Conservation (phyloP, 257 asterid species). For the Solanum tacnaense region DNA sequence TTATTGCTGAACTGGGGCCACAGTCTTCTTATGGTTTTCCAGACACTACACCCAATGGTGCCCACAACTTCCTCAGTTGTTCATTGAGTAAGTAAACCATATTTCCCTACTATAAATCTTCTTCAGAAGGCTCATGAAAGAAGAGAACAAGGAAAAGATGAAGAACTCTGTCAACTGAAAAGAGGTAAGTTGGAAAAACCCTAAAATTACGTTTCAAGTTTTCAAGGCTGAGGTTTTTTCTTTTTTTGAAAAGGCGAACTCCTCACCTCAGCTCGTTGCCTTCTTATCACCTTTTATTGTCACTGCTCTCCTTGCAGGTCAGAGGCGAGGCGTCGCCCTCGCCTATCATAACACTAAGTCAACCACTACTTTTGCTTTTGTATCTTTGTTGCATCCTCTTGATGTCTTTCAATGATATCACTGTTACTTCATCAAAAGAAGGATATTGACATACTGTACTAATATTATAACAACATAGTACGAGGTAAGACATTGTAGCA, state of each 20-base stretch:
- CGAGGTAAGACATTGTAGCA: neutral
- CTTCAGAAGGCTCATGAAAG: neutral
- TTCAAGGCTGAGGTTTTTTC: neutral
- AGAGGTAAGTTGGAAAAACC: neutral
- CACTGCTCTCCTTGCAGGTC: neutral
- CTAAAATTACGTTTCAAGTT: neutral
- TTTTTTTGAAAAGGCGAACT: neutral
- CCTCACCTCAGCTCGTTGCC: neutral
- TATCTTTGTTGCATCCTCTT: neutral
- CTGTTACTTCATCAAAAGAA: neutral
- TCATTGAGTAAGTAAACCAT: neutral
- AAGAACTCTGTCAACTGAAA: neutral
- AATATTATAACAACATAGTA: neutral
- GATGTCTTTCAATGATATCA: neutral
- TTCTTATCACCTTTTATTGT: neutral
- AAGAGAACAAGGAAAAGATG: neutral
- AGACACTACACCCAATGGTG: too few relatives aligned
- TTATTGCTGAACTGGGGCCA: neutral
- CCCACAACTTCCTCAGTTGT: neutral
- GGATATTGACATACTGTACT: neutral
- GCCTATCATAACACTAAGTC: neutral
- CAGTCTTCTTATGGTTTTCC: neutral
- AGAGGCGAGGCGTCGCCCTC: neutral
- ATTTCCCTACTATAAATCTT: neutral
- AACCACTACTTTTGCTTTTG: neutral